Percentiles rank a stretch among this genome's conserved stretches.
phyloP scores from a whole-genome alignment of 306 rosid genomes.

The Echinosophora koreensis region DNA sequence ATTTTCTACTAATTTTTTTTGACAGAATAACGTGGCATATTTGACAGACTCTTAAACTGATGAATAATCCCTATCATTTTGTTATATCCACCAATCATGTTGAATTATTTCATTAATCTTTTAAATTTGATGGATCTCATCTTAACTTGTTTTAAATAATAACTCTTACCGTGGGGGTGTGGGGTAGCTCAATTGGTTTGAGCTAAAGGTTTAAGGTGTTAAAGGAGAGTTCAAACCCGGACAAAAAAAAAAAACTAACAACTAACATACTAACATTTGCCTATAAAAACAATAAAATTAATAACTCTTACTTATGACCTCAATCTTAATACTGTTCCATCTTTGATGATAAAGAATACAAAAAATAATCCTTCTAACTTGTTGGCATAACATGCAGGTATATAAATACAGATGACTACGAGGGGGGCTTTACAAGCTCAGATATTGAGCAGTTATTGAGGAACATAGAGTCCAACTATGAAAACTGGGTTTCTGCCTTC shows the following conservation, averaged over 20 bases:
- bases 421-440: conserved; percentile 76
- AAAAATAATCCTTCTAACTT: conserved; percentile 29
- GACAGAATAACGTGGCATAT: no score
- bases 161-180: neutral
- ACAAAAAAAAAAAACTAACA: no score
- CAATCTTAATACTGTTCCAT: neutral
- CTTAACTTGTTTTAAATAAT: no score
- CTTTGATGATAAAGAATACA: neutral
- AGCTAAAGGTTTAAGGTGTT: no score
- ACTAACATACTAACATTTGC: no score
- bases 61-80: no score
- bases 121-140: neutral
- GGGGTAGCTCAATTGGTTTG: no score
- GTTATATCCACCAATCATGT: no score
- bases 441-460: conserved; percentile 62
- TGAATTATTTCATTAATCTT: neutral
- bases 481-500: conserved; percentile 67
- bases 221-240: no score
- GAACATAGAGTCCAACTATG: conserved; percentile 64
- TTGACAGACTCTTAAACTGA: no score
- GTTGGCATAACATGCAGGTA: conserved; percentile 57
- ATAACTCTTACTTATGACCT: neutral
- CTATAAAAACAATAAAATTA: no score
- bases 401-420: conserved; percentile 70
- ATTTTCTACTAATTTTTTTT: no score